phyloP scores from a whole-genome alignment of 768 basidiomycete species.

The Trametes cingulata region DNA sequence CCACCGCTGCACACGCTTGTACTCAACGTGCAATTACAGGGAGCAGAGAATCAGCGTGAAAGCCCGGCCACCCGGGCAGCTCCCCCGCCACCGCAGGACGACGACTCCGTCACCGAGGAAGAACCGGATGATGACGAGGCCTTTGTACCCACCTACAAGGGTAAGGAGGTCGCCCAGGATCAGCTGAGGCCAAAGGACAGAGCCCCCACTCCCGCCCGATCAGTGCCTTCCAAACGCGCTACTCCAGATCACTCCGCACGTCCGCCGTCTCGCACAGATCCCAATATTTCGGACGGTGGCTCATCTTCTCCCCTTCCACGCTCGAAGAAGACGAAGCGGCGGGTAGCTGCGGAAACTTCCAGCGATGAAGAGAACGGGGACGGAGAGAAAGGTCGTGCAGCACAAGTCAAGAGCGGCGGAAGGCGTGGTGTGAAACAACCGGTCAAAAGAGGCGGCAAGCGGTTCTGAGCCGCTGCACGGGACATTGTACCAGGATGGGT shows the following conservation, averaged over 20 bases:
- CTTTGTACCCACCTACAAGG: slow-evolving; percentile 2
- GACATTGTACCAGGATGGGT: not conserved
- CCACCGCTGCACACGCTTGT: too few species aligned
- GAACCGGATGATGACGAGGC: slow-evolving; percentile 24
- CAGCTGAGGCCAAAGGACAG: not conserved
- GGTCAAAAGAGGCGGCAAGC: slow-evolving; percentile 72
- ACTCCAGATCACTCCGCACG: slow-evolving; percentile 12
- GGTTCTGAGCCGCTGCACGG: slow-evolving; percentile 50
- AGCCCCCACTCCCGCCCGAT: slow-evolving; percentile 2
- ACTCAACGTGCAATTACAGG: not conserved
- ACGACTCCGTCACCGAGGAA: slow-evolving; percentile 46
- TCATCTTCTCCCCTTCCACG: slow-evolving; percentile 44
- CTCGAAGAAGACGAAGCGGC: slow-evolving; percentile 47
- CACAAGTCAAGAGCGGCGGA: slow-evolving; percentile 41
- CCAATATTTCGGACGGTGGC: not conserved
- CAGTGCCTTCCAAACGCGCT: slow-evolving; percentile 16
- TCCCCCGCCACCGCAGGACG: slow-evolving; percentile 22
- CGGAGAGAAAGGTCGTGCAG: slow-evolving; percentile 45
- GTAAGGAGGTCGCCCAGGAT: slow-evolving; percentile 3
- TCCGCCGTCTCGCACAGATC: not conserved
- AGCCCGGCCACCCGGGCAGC: not conserved
- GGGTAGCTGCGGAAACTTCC: slow-evolving; percentile 33
- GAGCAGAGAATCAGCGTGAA: not conserved
- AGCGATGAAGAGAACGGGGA: slow-evolving; percentile 62
- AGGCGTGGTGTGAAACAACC: slow-evolving; percentile 68